Evolutionary conservation across 208 protist species (phyloP).

Genomic region (Crithidia sp.): DNA sequence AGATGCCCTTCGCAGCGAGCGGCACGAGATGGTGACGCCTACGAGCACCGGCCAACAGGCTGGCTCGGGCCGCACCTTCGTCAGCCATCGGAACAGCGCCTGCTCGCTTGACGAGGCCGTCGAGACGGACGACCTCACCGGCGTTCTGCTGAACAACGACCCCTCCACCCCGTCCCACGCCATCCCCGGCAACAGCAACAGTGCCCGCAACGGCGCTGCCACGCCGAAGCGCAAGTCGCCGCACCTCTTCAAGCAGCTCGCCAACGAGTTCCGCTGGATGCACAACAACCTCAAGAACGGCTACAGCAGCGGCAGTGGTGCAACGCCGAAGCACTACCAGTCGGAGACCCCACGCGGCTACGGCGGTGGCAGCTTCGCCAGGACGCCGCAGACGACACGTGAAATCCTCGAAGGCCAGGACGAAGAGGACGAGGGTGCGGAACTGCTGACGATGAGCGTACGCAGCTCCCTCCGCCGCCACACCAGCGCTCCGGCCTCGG

Average conservation of each 20-base stretch:
- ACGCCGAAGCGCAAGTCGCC: constrained; percentile 19
- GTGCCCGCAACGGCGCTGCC: neutral
- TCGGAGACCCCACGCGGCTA: neutral
- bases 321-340: constrained; percentile 6
- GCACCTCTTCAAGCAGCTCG: constrained; percentile 24
- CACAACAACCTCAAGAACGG: constrained; percentile 22
- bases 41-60: neutral
- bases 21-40: neutral
- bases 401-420: neutral
- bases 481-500: neutral
- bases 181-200: neutral
- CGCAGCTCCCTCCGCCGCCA: constrained; percentile 25
- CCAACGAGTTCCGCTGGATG: constrained; percentile 31
- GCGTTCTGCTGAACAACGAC: neutral
- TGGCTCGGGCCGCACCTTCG: neutral
- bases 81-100: constrained; percentile 4
- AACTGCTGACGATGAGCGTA: constrained; percentile 8
- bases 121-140: neutral
- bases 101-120: constrained; percentile 9
- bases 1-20: neutral
- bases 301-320: neutral
- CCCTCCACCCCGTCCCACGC: neutral
- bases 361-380: neutral
- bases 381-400: constrained; percentile 6
- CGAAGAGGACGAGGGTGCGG: neutral